phyloP scores from a whole-genome alignment of 2,329 filamentous ascomycete species.

The Hortaea werneckii region DNA sequence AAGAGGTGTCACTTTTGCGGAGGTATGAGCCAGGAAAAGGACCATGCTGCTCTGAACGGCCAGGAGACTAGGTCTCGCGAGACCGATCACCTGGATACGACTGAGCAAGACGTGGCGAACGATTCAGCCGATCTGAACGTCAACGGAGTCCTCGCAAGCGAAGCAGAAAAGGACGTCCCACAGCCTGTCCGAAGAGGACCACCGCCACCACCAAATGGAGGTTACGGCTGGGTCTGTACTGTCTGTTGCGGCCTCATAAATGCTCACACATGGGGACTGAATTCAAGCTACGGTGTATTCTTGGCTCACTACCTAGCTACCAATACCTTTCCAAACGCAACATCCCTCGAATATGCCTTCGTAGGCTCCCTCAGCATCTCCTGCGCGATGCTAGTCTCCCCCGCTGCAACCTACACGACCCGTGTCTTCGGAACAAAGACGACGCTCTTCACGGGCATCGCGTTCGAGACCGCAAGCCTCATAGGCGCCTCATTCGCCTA shows the following conservation, averaged over 20 bases:
- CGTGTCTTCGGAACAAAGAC: constrained; percentile 52
- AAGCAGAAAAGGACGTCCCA: not conserved
- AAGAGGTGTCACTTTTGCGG: too few relatives aligned
- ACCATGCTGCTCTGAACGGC: too few relatives aligned
- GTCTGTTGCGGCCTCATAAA: constrained; percentile 35
- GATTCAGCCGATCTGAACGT: not conserved
- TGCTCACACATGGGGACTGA: constrained; percentile 36
- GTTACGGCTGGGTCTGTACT: constrained; percentile 51
- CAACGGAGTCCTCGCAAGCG: not conserved
- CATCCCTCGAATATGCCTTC: constrained; percentile 61
- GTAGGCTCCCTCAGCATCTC: constrained; percentile 63
- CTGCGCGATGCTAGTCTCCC: constrained; percentile 56
- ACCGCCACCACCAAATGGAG: constrained; percentile 31
- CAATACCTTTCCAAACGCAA: constrained; percentile 52
- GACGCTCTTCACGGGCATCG: constrained; percentile 54
- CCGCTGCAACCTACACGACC: constrained; percentile 53
- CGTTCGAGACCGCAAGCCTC: constrained; percentile 54
- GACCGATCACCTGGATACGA: too few relatives aligned
- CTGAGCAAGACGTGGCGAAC: not conserved
- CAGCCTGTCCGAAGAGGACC: not conserved
- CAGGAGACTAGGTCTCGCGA: too few relatives aligned
- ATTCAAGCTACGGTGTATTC: constrained; percentile 56
- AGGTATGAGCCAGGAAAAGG: too few relatives aligned
- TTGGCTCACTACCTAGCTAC: constrained; percentile 64
- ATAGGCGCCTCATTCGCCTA: constrained; percentile 60